Evolutionary conservation across 495 filamentous ascomycete species (phyloP).

Genomic region (Pyronema domesticum): DNA sequence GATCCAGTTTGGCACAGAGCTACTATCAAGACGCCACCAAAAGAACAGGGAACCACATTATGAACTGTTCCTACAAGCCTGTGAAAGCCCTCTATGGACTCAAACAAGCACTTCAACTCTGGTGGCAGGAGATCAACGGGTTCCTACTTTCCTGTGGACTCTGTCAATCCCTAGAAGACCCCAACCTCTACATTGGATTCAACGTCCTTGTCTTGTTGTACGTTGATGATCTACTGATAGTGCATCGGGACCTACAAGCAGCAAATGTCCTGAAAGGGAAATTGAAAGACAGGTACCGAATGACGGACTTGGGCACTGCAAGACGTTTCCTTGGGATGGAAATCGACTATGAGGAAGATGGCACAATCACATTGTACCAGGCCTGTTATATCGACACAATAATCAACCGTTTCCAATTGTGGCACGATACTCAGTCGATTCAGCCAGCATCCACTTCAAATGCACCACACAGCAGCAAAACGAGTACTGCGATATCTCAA

Average conservation of each 20-base stretch:
- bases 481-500: conserved; percentile 14
- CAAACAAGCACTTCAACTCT: conserved; percentile 5
- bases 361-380: not conserved
- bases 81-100: conserved; percentile 5
- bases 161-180: not conserved
- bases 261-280: not conserved
- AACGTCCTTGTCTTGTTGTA: not conserved
- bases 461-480: conserved; percentile 6
- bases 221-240: not conserved
- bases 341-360: not conserved
- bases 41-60: too few species aligned
- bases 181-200: conserved; percentile 4
- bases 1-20: too few species aligned
- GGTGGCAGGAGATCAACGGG: not conserved
- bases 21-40: too few species aligned
- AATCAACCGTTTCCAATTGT: too few species aligned
- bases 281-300: not conserved
- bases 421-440: not conserved
- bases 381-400: not conserved
- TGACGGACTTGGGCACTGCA: conserved; percentile 1
- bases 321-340: not conserved
- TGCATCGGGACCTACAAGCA: not conserved
- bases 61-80: too few species aligned
- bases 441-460: not conserved
- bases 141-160: conserved; percentile 3